A percentile compares a stretch with the other conserved stretches of the same genome.
phyloP scores from a whole-genome alignment of 2,329 filamentous ascomycete genomes.

The Chaetomiaceae sp. region DNA sequence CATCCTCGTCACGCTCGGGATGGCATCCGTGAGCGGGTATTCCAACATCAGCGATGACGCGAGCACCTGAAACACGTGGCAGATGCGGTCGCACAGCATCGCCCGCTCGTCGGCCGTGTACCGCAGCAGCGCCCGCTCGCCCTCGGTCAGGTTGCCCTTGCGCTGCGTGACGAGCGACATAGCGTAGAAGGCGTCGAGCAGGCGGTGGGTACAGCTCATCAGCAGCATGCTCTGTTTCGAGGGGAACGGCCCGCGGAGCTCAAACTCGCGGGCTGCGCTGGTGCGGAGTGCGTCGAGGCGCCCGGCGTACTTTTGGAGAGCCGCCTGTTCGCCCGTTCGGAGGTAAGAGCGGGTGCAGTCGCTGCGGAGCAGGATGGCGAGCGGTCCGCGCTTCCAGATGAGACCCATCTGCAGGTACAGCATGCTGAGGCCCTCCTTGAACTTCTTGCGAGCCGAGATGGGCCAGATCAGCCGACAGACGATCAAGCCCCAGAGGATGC shows the following conservation, averaged over 20 bases:
- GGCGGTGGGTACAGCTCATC: slow-evolving; percentile 72
- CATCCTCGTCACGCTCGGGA: slow-evolving; percentile 76
- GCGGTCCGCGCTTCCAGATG: slow-evolving; percentile 90
- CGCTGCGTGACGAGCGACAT: slow-evolving; percentile 92
- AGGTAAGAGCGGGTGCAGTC: slow-evolving; percentile 66
- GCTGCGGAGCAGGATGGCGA: slow-evolving; percentile 66
- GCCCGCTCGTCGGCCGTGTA: slow-evolving; percentile 76
- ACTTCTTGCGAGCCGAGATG: slow-evolving; percentile 80
- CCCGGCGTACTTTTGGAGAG: slow-evolving; percentile 74
- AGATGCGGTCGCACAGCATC: slow-evolving; percentile 81
- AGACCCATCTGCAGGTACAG: slow-evolving; percentile 92
- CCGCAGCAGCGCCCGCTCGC: slow-evolving; percentile 74
- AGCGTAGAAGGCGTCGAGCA: slow-evolving; percentile 90
- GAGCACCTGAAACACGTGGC: slow-evolving; percentile 80
- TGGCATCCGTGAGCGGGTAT: slow-evolving; percentile 83
- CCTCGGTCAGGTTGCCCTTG: slow-evolving; percentile 67
- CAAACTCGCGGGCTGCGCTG: slow-evolving; percentile 79
- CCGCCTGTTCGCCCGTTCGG: slow-evolving; percentile 79
- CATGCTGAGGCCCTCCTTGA: slow-evolving; percentile 85
- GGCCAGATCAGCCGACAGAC: slow-evolving; percentile 90
- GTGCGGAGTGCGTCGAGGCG: slow-evolving; percentile 69
- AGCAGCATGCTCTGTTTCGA: slow-evolving; percentile 67
- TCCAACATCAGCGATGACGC: slow-evolving; percentile 92
- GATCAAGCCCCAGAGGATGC: slow-evolving; percentile 88
- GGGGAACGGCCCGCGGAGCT: slow-evolving; percentile 83